Evolutionary conservation across 2,329 filamentous ascomycete species (phyloP).

Genomic region (Sclerotinia nivalis): DNA sequence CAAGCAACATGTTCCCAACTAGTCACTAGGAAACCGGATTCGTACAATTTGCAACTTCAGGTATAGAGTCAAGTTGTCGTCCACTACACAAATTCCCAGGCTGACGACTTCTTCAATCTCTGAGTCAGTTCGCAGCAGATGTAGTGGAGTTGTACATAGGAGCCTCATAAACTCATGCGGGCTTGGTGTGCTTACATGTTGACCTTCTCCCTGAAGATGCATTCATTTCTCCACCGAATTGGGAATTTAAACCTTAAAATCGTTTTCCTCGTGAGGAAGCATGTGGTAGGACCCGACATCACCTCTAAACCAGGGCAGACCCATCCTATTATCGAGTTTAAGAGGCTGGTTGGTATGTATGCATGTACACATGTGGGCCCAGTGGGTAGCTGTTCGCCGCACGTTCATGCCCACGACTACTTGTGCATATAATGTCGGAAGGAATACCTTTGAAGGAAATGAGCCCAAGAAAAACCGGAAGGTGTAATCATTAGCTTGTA

Average conservation of each 20-base stretch:
- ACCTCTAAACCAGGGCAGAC: constrained; percentile 1
- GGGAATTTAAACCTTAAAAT: background rate
- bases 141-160: background rate
- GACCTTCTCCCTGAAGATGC: background rate
- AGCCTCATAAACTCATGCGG: background rate
- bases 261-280: background rate
- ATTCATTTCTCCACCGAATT: background rate
- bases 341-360: constrained; percentile 15
- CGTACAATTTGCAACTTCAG: background rate
- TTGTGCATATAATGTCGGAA: constrained; percentile 20
- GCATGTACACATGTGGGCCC: constrained; percentile 5
- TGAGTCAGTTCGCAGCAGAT: background rate
- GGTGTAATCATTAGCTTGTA: background rate
- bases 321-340: constrained; percentile 6
- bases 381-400: constrained; percentile 14
- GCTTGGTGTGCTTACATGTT: background rate
- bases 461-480: background rate
- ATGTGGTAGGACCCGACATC: constrained; percentile 2
- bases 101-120: background rate
- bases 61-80: background rate
- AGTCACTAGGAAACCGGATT: background rate
- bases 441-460: background rate
- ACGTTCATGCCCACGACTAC: constrained; percentile 22
- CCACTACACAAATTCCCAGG: background rate
- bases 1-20: background rate